Conservation (phyloP, 164 flowering plant species). For the Akebia trifoliata region DNA sequence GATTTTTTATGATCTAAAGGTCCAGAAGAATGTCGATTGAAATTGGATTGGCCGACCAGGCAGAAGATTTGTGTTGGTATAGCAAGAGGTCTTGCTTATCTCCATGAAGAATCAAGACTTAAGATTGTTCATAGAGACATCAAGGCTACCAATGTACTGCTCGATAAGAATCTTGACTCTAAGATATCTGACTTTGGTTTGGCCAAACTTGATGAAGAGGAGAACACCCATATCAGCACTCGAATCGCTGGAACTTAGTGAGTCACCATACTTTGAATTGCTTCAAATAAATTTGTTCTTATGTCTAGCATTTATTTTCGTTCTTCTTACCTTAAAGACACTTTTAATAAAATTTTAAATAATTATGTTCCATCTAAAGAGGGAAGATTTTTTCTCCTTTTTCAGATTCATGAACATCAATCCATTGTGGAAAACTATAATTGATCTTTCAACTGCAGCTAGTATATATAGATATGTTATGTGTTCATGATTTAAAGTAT, state of each 20-base stretch:
- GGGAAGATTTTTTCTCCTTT: too few species aligned
- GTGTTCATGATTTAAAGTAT: too few species aligned
- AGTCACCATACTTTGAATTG: constrained; percentile 6
- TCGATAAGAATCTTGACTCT: constrained; percentile 33
- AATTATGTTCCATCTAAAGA: too few species aligned
- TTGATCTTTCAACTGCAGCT: too few species aligned
- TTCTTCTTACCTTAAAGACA: too few species aligned
- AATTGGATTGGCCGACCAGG: constrained; percentile 41
- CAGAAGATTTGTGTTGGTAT: constrained; percentile 39
- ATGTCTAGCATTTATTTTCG: too few species aligned
- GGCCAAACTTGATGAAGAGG: constrained; percentile 47
- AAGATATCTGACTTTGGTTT: constrained; percentile 52
- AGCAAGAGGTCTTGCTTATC: constrained; percentile 47
- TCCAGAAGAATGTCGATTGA: constrained; percentile 16
- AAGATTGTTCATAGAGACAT: constrained; percentile 51
- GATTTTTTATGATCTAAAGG: constrained; percentile 16
- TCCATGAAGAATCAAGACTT: constrained; percentile 48
- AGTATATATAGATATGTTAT: too few species aligned
- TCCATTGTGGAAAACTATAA: too few species aligned
- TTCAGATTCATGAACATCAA: too few species aligned
- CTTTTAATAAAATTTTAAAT: too few species aligned
- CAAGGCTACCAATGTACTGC: constrained; percentile 37
- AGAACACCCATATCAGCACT: constrained; percentile 48
- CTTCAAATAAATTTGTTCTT: not conserved
- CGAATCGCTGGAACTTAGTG: constrained; percentile 52